A percentile compares a stretch with the other conserved stretches of the same genome.
Conservation (phyloP, 2,329 filamentous ascomycete species). For the Bipolaris sorokiniana region DNA sequence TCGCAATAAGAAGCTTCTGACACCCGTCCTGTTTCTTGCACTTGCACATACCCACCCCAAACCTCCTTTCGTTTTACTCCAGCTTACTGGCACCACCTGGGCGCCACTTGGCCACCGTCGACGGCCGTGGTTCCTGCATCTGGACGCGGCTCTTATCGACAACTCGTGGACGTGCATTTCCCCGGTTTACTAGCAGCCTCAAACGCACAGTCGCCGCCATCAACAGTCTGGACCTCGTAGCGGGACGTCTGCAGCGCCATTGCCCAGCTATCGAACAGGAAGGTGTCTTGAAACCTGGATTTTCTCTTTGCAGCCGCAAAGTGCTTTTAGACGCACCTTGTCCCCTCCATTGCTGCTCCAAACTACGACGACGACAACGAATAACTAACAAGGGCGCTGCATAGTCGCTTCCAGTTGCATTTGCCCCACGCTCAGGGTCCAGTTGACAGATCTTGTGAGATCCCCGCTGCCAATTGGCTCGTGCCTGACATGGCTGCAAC, state of each 20-base stretch:
- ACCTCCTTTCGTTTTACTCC: not conserved
- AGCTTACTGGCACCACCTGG: not conserved
- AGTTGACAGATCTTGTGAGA: constrained; percentile 6
- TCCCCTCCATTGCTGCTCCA: not conserved
- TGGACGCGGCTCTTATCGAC: not conserved
- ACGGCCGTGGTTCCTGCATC: constrained; percentile 3
- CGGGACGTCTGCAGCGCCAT: constrained; percentile 13
- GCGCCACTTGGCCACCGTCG: not conserved
- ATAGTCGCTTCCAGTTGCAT: constrained; percentile 9
- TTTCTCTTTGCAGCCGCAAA: not conserved
- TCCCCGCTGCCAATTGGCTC: constrained; percentile 25
- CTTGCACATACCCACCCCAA: not conserved
- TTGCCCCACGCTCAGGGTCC: constrained; percentile 11
- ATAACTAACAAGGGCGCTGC: constrained; percentile 1
- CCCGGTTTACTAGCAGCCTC: constrained; percentile 8
- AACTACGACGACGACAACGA: not conserved
- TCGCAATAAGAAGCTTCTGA: constrained; percentile 9
- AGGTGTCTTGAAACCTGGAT: constrained; percentile 15
- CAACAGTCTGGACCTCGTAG: constrained; percentile 21
- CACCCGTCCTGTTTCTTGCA: not conserved
- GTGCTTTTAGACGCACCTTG: not conserved
- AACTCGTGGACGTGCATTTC: constrained; percentile 6
- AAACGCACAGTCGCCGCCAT: constrained; percentile 4
- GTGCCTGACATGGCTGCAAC: constrained; percentile 34
- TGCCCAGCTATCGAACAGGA: constrained; percentile 21